These are phyloP conservation scores for Aspergillus cejpii DNA, from an alignment of 2,329 filamentous ascomycete species.

Conservation along the genomic window DNA sequence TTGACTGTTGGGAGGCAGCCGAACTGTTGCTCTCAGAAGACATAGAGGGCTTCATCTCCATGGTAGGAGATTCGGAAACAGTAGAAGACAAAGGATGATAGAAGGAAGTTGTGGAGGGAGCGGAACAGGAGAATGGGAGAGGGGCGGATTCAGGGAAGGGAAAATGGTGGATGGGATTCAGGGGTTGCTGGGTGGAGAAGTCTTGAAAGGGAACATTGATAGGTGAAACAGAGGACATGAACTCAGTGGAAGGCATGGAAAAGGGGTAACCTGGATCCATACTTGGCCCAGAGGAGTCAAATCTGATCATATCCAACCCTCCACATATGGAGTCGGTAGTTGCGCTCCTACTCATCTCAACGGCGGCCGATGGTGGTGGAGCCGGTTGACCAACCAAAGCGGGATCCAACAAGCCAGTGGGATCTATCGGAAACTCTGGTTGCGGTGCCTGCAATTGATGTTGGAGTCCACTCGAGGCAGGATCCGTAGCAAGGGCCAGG, in stretches of 20 bases:
- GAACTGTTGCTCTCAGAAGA: constrained; percentile 45
- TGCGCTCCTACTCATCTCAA: constrained; percentile 42
- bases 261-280: constrained; percentile 27
- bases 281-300: constrained; percentile 38
- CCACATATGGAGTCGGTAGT: constrained; percentile 43
- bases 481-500: constrained; percentile 21
- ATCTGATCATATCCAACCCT: constrained; percentile 41
- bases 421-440: constrained; percentile 8
- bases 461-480: constrained; percentile 21
- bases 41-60: constrained; percentile 48
- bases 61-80: constrained; percentile 35
- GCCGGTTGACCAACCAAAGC: constrained; percentile 23
- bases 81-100: constrained; percentile 22
- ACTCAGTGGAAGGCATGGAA: constrained; percentile 25
- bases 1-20: constrained; percentile 40
- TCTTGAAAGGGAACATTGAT: constrained; percentile 26
- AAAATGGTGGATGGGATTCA: constrained; percentile 23
- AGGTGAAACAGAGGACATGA: constrained; percentile 24
- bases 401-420: constrained; percentile 4
- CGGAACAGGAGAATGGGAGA: constrained; percentile 33
- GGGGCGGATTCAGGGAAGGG: constrained; percentile 28
- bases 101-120: constrained; percentile 30
- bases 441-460: constrained; percentile 22
- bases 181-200: constrained; percentile 19
- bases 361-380: constrained; percentile 24